Conservation (phyloP, 345 rosid species). For the Eucalyptus viminalis region DNA sequence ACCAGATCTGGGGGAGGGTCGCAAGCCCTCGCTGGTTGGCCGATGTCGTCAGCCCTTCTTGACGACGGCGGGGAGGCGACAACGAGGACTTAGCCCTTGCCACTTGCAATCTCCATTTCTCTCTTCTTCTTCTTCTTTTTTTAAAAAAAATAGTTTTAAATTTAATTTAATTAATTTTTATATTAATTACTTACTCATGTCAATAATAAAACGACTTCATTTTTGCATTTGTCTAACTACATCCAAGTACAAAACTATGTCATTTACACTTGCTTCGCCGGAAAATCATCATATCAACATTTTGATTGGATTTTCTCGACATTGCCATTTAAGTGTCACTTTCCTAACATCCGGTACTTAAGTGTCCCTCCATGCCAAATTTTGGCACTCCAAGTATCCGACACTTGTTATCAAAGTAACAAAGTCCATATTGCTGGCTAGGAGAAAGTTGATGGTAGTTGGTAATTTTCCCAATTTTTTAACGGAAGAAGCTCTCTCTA, state of each 20-base stretch:
- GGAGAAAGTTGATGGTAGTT: neutral
- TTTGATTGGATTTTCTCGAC: rapidly evolving
- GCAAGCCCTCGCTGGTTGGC: rapidly evolving
- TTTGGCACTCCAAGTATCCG: rapidly evolving
- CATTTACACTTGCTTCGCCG: rapidly evolving
- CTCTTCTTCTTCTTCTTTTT: no score
- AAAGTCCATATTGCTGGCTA: neutral
- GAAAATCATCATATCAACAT: rapidly evolving
- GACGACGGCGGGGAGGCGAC: rapidly evolving
- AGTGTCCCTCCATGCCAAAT: rapidly evolving
- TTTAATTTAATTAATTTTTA: no score
- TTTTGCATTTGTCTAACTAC: no score
- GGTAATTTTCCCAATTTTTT: neutral
- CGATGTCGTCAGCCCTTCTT: rapidly evolving
- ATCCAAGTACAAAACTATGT: rapidly evolving
- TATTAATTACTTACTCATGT: no score
- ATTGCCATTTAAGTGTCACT: no score
- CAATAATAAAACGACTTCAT: rapidly evolving
- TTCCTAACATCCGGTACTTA: rapidly evolving
- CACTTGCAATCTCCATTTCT: no score
- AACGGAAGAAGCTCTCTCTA: neutral
- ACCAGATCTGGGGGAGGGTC: rapidly evolving
- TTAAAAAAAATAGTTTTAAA: no score
- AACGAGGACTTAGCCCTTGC: rapidly evolving
- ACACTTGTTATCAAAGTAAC: neutral